A percentile compares a stretch with the other conserved stretches of the same genome.
Evolutionary conservation across 768 basidiomycete species (phyloP).

Genomic region (Termitomyces sp.): DNA sequence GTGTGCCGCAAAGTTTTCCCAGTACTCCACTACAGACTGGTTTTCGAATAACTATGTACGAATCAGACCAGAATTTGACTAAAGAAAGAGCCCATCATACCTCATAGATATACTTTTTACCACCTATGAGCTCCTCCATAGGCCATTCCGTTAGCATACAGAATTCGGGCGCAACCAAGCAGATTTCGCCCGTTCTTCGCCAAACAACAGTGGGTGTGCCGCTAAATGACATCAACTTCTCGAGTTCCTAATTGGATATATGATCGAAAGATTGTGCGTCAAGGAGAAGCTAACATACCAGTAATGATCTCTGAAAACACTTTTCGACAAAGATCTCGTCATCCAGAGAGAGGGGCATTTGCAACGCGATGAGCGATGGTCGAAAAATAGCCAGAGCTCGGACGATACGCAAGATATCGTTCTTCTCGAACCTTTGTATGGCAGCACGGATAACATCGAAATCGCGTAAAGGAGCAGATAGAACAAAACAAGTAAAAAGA

Average conservation of each 20-base stretch:
- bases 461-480: constrained; percentile 9
- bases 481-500: constrained; percentile 24
- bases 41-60: constrained; percentile 81
- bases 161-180: constrained; percentile 95
- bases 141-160: constrained; percentile 92
- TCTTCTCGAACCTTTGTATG: constrained; percentile 83
- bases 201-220: constrained; percentile 98
- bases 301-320: constrained; percentile 89
- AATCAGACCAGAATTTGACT: constrained; percentile 7
- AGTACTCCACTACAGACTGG: constrained; percentile 91
- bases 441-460: constrained; percentile 15
- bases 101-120: constrained; percentile 66
- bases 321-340: constrained; percentile 97
- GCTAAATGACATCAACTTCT: constrained; percentile 95
- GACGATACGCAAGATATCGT: constrained; percentile 91
- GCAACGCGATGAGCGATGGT: constrained; percentile 94
- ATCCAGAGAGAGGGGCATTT: constrained; percentile 95
- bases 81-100: constrained; percentile 24
- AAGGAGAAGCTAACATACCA: constrained; percentile 47
- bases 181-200: constrained; percentile 97
- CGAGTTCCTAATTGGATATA: constrained; percentile 67
- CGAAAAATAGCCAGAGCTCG: constrained; percentile 92
- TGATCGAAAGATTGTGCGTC: constrained; percentile 13
- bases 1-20: constrained; percentile 95
- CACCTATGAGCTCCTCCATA: constrained; percentile 70